Evolutionary conservation across 2,329 filamentous ascomycete species (phyloP).

Genomic region (Capronia coronata): DNA sequence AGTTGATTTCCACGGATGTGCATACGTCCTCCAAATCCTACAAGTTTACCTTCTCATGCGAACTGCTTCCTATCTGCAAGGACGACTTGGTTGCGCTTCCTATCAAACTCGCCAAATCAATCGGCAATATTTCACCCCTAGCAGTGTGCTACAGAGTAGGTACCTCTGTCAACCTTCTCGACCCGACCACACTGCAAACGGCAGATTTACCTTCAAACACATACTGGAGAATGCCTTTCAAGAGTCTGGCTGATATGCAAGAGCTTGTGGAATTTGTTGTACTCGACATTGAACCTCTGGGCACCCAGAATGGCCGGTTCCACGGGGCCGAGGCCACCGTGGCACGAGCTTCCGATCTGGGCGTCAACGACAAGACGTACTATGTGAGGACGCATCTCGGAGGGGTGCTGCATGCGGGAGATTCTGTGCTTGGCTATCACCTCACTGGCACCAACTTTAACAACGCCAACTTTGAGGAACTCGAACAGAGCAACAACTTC

Average conservation of each 20-base stretch:
- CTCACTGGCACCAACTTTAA: constrained; percentile 88
- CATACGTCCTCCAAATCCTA: constrained; percentile 88
- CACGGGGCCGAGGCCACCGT: constrained; percentile 82
- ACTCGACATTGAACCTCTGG: constrained; percentile 83
- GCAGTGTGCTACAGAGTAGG: constrained; percentile 82
- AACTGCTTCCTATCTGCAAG: constrained; percentile 91
- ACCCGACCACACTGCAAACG: constrained; percentile 84
- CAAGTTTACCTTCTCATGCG: constrained; percentile 87
- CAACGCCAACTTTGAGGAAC: constrained; percentile 72
- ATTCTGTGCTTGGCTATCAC: constrained; percentile 92
- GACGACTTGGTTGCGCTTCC: constrained; percentile 94
- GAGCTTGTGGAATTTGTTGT: constrained; percentile 89
- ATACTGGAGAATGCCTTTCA: constrained; percentile 89
- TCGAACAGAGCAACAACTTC: constrained; percentile 72
- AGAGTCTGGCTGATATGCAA: constrained; percentile 71
- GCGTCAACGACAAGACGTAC: constrained; percentile 78
- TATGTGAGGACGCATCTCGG: constrained; percentile 88
- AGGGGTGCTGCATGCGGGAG: constrained; percentile 74
- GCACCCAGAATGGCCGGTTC: constrained; percentile 70
- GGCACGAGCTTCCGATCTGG: constrained; percentile 77
- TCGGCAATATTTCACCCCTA: constrained; percentile 83
- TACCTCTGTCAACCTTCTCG: constrained; percentile 81
- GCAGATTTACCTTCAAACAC: constrained; percentile 73
- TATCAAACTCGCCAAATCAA: constrained; percentile 75
- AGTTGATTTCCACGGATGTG: constrained; percentile 86